Percentiles rank a stretch among this genome's conserved stretches.
Conservation (phyloP, 2,329 filamentous ascomycete species). For the Paracorniculantispora psalliotae region DNA sequence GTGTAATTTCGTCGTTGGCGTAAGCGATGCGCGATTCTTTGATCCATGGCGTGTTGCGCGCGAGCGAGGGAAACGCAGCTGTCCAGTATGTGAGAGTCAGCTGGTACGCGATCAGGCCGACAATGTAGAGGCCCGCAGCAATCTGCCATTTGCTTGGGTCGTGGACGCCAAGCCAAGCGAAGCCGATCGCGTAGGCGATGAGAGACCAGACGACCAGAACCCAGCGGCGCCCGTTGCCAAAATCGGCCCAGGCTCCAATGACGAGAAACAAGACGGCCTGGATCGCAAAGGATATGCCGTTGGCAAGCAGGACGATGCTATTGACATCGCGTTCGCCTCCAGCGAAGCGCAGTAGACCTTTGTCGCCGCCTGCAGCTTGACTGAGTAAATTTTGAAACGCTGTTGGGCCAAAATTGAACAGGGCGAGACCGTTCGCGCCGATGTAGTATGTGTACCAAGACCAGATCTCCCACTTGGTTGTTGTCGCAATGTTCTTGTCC, state of each 20-base stretch:
- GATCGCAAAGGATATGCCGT: slow-evolving; percentile 64
- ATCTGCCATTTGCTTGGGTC: slow-evolving; percentile 54
- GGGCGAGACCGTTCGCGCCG: slow-evolving; percentile 58
- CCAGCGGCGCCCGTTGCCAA: slow-evolving; percentile 58
- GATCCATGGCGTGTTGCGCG: slow-evolving; percentile 31
- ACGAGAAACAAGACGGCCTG: slow-evolving; percentile 54
- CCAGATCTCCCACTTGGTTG: slow-evolving; percentile 13
- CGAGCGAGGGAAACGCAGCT: slow-evolving; percentile 45
- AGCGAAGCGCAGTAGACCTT: slow-evolving; percentile 48
- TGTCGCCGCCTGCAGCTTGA: slow-evolving; percentile 52
- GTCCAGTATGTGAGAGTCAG: slow-evolving; percentile 66
- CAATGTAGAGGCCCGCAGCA: slow-evolving; percentile 59
- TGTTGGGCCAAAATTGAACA: slow-evolving; percentile 61
- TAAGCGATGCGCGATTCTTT: slow-evolving; percentile 28
- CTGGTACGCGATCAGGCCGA: slow-evolving; percentile 62
- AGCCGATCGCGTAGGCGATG: slow-evolving; percentile 58
- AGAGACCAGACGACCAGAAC: slow-evolving; percentile 58
- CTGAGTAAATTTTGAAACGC: slow-evolving; percentile 60
- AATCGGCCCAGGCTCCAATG: slow-evolving; percentile 54
- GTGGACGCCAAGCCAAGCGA: slow-evolving; percentile 63
- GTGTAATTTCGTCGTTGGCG: slow-evolving; percentile 43
- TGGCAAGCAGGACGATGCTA: slow-evolving; percentile 59
- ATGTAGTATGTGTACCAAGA: slow-evolving; percentile 50
- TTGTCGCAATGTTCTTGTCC: slow-evolving; percentile 8
- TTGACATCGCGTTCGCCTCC: slow-evolving; percentile 56